Evolutionary conservation across 768 basidiomycete genomes (phyloP).

Genomic region (Suillus weaverae): DNA sequence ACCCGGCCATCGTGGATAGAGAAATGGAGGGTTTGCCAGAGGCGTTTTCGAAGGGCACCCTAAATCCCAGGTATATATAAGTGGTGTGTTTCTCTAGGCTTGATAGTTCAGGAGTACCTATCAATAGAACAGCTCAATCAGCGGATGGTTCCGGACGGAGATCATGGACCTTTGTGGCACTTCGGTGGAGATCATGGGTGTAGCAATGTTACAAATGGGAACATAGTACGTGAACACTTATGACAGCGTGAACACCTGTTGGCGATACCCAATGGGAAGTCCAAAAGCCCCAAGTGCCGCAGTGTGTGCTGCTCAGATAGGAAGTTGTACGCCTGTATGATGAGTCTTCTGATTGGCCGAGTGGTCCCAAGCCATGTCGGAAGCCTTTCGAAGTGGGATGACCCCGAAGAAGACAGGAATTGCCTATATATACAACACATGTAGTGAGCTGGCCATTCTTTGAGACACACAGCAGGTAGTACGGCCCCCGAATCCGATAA

Average conservation of each 20-base stretch:
- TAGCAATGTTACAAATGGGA: neutral
- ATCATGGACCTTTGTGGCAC: neutral
- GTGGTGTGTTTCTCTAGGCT: neutral
- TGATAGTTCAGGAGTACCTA: neutral
- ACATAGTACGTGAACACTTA: neutral
- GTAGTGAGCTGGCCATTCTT: neutral
- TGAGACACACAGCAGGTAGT: neutral
- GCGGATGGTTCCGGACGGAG: neutral
- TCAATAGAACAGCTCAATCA: neutral
- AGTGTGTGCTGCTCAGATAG: neutral
- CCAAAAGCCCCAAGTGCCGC: neutral
- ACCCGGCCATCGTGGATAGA: constrained; percentile 9
- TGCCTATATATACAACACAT: neutral
- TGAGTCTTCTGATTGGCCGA: neutral
- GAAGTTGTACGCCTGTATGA: neutral
- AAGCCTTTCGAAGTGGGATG: no score
- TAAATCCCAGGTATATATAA: neutral
- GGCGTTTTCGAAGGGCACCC: neutral
- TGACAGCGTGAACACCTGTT: neutral
- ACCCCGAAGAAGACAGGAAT: neutral
- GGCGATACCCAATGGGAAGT: neutral
- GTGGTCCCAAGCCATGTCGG: neutral
- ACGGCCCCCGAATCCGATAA: neutral
- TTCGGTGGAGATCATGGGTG: neutral
- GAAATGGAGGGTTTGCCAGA: neutral